phyloP scores from a whole-genome alignment of 768 basidiomycete genomes.

The Trametes punicea region DNA sequence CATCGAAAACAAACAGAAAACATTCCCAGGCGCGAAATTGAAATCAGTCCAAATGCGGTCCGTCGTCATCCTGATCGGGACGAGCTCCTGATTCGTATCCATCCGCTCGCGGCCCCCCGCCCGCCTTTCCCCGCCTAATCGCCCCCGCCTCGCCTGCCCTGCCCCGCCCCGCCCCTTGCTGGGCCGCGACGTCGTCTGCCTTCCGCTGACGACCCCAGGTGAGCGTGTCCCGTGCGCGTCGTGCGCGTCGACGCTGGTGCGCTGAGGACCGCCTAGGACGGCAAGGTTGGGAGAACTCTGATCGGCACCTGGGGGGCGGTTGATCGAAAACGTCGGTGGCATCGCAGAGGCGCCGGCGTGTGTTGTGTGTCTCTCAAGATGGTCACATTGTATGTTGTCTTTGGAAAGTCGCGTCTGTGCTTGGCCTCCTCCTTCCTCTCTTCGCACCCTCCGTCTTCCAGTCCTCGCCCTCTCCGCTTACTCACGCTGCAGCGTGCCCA shows the following conservation, averaged over 20 bases:
- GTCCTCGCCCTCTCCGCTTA: background rate
- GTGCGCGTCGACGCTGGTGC: background rate
- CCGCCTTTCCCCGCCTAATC: background rate
- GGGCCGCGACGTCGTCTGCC: no score
- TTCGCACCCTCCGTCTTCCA: background rate
- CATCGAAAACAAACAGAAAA: slow-evolving; percentile 31
- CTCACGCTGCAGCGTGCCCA: slow-evolving; percentile 9
- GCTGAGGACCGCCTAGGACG: background rate
- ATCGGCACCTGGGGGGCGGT: slow-evolving; percentile 11
- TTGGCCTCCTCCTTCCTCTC: background rate
- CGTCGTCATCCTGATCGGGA: slow-evolving; percentile 19
- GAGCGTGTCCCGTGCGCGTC: background rate
- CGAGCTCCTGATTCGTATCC: slow-evolving; percentile 21
- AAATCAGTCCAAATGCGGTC: slow-evolving; percentile 20
- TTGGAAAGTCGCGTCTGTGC: slow-evolving; percentile 6
- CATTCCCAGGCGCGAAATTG: slow-evolving; percentile 28
- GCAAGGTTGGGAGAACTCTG: slow-evolving; percentile 4
- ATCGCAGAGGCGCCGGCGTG: slow-evolving; percentile 13
- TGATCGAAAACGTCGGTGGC: slow-evolving; percentile 13
- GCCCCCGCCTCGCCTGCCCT: background rate
- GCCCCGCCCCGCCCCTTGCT: background rate
- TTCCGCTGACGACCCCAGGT: no score
- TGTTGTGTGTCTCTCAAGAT: slow-evolving; percentile 19
- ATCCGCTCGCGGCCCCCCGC: slow-evolving; percentile 10
- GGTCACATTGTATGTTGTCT: slow-evolving; percentile 22